Base-by-base conservation (phyloP, 176 grass and related monocot species). In the Olyra latifolia region DNA sequence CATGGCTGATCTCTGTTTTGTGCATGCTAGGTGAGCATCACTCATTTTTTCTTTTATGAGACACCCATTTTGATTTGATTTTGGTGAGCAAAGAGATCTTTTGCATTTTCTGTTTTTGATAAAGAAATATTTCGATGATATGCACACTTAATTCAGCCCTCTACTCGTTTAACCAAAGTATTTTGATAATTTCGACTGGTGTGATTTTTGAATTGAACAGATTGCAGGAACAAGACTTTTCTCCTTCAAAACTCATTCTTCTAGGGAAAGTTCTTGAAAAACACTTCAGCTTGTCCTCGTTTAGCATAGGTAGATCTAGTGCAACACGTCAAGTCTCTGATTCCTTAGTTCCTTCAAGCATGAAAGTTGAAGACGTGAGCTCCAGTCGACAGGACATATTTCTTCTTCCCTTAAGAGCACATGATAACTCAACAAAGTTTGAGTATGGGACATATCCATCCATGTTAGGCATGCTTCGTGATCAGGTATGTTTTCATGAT, bases 1-100 rank as follows among this genome's bases (percentile, higher is more conserved):
- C n/a, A 82, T 92, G 72, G 61, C 95, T 57, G 86, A 90, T 68
- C 86, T 94, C 74, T 91, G 87, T 84, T 98, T 98, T 89, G 87
- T 94, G 28, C 95, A 98, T 92, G 54, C 95, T 52, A 94, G 93
- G 95, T 94, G 25, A 81, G 71, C 22, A 82, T 69, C 62, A 17
- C 71, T 35, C 20, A 56, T 8, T 87, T 40, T 8, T 87, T 40
- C 62, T 56, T 5, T 57, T 57, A 78, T 13, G 2, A 39, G 4
- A 41, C 71, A 10, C 1, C 66, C 30, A 69, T 76, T 79, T 65
- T 6, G 44, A 0, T 79, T 65, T 6, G 44, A 0, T 82, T 75
- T 39, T 30, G n/a, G 0, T 58, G 39, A 66, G 59, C 40, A 59
- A 49, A 42, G 15, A 38, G 8, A 77, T 62, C 13, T 71, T 48